phyloP scores from a whole-genome alignment of 257 asterid species.

The Cinchona pubescens region DNA sequence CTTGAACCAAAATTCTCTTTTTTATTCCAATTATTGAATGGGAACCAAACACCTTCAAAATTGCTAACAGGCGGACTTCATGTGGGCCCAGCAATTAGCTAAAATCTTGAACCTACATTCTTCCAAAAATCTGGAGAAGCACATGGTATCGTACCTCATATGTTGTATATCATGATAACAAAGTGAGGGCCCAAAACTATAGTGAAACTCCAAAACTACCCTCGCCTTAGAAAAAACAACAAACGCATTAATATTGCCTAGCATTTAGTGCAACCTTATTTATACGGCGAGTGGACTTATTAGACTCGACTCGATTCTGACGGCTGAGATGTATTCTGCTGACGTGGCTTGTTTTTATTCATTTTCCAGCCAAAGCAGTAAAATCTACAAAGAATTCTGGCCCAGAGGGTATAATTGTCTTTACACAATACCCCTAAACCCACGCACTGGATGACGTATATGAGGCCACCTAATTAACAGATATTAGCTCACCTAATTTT shows the following conservation, averaged over 20 bases:
- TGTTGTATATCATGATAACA: constrained; percentile 22
- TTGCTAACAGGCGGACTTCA: neutral
- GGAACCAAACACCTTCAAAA: neutral
- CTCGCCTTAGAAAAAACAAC: neutral
- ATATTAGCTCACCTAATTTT: neutral
- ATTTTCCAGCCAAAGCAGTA: too few relatives aligned
- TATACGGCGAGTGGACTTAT: too few relatives aligned
- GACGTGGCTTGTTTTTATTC: too few relatives aligned
- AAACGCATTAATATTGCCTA: neutral
- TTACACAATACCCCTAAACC: neutral
- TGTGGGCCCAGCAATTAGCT: too few relatives aligned
- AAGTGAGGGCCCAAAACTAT: neutral
- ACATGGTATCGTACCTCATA: neutral
- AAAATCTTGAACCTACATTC: neutral
- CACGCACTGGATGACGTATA: constrained; percentile 20
- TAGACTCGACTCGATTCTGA: neutral
- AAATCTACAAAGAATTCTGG: neutral
- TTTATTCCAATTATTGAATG: too few relatives aligned
- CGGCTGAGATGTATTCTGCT: neutral
- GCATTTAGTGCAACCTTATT: neutral
- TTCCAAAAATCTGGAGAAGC: constrained; percentile 9
- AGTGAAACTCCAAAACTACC: neutral
- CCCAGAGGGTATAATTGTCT: neutral
- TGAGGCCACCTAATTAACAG: neutral
- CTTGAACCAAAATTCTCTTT: neutral